Evolutionary conservation across 176 grass and related monocot species (phyloP), one percentile per base, ranked within the genome.

Genomic region (Stipa capillata): DNA sequence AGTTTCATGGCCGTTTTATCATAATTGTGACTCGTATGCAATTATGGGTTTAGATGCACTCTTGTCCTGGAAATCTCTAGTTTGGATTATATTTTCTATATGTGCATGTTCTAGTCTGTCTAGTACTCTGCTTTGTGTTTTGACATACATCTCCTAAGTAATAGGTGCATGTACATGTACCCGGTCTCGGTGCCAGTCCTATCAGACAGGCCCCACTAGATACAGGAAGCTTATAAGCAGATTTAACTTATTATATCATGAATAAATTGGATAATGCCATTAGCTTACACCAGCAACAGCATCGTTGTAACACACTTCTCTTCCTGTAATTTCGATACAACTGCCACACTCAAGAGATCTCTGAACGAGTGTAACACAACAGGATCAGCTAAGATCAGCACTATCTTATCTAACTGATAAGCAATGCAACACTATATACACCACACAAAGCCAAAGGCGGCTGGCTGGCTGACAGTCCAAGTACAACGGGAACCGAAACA

Each of bases 391-490:
- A 80, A 37, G 20, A 69, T 35, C 69, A 89, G 55, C 28, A 7
- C 69, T 61, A 69, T 33, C 23, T 77, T 71, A 76, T 70, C 65
- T n/a, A n/a, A 65, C 57, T 60, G 11, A 0, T 42, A 77, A 71
- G 75, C 31, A 55, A 72, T 61, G 44, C 36, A 45, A 75, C 28
- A 36, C 51, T 74, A 74, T 32, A 74, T 52, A 74, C 71, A 57
- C 28, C 18, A 67, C 72, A 31, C 27, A 83, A 33, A 34, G 36
- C 73, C 3, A 0, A 48, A 54, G 40, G 36, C 66, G 31, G 28
- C 37, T 34, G 9, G 8, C 42, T 72, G 16, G 36, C 73, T 65
- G 10, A 33, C 27, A 28, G 52, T 25, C 40, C 34, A 42, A 76
- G 25, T 62, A 78, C 28, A 4, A 8, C 21, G 21, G 6, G 37